Conservation (phyloP, 139 green algal genomes). For the Coelastrella sp. region DNA sequence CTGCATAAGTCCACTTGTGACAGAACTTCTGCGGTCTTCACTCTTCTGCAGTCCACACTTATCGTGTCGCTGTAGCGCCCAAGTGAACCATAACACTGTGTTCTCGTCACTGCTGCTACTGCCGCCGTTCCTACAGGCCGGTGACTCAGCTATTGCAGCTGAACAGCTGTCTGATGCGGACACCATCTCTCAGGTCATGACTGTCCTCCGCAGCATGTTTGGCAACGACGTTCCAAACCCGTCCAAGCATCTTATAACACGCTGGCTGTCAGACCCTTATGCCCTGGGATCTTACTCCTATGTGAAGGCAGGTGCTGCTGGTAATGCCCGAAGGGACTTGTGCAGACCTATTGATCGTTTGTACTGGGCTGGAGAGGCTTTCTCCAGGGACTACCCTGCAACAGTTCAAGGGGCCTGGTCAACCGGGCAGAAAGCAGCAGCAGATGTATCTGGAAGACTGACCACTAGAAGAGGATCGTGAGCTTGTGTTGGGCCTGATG, state of each 20-base stretch:
- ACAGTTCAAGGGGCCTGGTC: conserved; percentile 34
- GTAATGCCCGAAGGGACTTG: not conserved
- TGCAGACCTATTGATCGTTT: not conserved
- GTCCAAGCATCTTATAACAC: not conserved
- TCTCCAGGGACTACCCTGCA: not conserved
- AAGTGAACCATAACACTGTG: no score
- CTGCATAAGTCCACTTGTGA: no score
- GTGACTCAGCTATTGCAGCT: not conserved
- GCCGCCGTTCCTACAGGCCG: not conserved
- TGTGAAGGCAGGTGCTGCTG: not conserved
- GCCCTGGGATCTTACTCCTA: conserved; percentile 10
- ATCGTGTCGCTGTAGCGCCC: no score
- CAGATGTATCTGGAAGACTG: not conserved
- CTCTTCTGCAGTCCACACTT: no score
- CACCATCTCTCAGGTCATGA: not conserved
- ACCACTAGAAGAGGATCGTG: not conserved
- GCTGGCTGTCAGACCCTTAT: conserved; percentile 32
- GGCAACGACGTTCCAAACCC: not conserved
- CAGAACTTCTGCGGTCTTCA: no score
- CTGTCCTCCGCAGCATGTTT: conserved; percentile 10
- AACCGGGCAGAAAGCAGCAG: conserved; percentile 3
- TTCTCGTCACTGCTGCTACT: not conserved
- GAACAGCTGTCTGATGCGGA: conserved; percentile 2
- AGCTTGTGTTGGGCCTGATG: no score
- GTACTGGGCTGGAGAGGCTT: conserved; percentile 30